phyloP scores from a whole-genome alignment of 2,329 filamentous ascomycete genomes.

The Nemania sp. region DNA sequence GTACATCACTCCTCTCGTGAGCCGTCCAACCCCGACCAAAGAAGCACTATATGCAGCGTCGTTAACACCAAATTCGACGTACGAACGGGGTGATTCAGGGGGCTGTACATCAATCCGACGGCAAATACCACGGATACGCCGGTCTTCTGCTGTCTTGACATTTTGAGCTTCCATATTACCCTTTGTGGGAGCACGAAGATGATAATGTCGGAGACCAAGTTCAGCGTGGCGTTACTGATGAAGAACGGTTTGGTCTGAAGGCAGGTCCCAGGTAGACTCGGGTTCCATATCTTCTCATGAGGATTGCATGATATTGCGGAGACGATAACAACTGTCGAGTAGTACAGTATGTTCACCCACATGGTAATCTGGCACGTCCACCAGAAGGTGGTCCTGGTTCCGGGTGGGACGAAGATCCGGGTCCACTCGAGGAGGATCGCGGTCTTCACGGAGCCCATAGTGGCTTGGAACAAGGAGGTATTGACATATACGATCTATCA shows the following conservation, averaged over 20 bases:
- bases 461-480: constrained; percentile 13
- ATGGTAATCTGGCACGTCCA: constrained; percentile 30
- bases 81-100: neutral
- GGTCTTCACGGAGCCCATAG: constrained; percentile 16
- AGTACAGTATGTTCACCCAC: constrained; percentile 31
- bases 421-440: constrained; percentile 25
- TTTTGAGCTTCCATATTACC: constrained; percentile 46
- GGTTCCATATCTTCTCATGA: constrained; percentile 36
- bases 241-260: constrained; percentile 48
- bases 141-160: constrained; percentile 48
- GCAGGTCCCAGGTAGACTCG: constrained; percentile 39
- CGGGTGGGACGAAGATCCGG: constrained; percentile 19
- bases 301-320: constrained; percentile 38
- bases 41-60: constrained; percentile 2
- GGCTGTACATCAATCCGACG: constrained; percentile 44
- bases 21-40: constrained; percentile 11
- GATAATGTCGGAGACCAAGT: constrained; percentile 48
- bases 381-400: constrained; percentile 26
- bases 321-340: constrained; percentile 31
- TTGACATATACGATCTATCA: constrained; percentile 20
- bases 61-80: neutral
- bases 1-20: constrained; percentile 16
- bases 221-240: constrained; percentile 46
- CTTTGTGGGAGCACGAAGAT: constrained; percentile 48
- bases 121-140: constrained; percentile 46